Percentiles rank a stretch among this genome's conserved stretches.
phyloP scores from a whole-genome alignment of 106 monocot genomes.

The Dendrobium officinale region DNA sequence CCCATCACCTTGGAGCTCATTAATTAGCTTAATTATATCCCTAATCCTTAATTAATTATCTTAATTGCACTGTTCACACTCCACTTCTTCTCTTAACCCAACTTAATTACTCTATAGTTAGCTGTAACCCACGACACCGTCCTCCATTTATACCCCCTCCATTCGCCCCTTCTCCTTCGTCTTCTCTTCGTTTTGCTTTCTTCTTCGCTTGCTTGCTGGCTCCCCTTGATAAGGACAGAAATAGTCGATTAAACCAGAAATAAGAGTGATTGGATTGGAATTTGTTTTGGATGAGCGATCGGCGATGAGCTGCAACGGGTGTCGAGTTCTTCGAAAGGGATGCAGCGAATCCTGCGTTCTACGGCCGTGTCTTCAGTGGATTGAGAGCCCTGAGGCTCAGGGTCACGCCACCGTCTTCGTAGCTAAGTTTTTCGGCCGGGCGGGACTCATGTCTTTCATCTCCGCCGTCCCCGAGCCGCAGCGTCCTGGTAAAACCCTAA shows the following conservation, averaged over 20 bases:
- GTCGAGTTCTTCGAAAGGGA: constrained; percentile 51
- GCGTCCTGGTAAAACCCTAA: constrained; percentile 26
- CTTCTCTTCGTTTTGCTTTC: background rate
- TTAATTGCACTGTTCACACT: background rate
- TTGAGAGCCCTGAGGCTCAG: constrained; percentile 44
- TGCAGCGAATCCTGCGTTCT: constrained; percentile 56
- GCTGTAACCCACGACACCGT: constrained; percentile 12
- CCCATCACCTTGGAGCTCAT: constrained; percentile 39
- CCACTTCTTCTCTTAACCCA: constrained; percentile 1
- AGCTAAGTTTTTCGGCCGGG: constrained; percentile 62
- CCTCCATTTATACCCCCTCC: constrained; percentile 20
- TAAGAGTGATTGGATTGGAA: background rate
- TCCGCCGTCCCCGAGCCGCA: constrained; percentile 29
- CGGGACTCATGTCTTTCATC: constrained; percentile 44
- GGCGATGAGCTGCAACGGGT: constrained; percentile 60
- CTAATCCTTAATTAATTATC: background rate
- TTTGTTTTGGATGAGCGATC: background rate
- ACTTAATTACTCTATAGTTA: constrained; percentile 10
- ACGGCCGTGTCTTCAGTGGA: constrained; percentile 42
- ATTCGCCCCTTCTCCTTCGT: constrained; percentile 5
- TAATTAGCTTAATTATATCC: background rate
- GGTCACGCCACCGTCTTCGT: constrained; percentile 63
- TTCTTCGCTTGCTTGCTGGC: background rate
- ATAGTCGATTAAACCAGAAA: background rate
- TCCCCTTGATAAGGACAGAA: background rate